A percentile compares a stretch with the other conserved stretches of the same genome.
These are phyloP conservation scores for Pneumocystis murina DNA, from an alignment of 1,139 yeast genomes.

Conservation along the genomic window DNA sequence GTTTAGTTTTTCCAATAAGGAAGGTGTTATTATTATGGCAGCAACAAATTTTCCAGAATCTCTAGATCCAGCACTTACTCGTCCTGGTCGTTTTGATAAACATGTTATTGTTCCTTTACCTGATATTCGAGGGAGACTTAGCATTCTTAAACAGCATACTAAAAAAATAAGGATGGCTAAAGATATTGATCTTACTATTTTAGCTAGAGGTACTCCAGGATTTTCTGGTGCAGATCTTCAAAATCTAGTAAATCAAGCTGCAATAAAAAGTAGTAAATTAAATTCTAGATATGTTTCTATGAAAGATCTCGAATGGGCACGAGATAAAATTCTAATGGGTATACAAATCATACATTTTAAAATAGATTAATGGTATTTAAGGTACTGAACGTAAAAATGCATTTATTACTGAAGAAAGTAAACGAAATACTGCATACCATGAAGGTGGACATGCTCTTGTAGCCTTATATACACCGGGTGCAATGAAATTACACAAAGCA, in stretches of 20 bases:
- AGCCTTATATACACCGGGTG: constrained; percentile 93
- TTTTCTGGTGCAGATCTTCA: constrained; percentile 92
- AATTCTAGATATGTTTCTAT: constrained; percentile 82
- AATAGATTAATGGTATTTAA: not conserved
- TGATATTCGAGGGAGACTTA: constrained; percentile 93
- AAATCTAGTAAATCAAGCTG: constrained; percentile 95
- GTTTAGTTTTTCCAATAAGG: constrained; percentile 16
- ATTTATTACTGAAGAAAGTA: constrained; percentile 91
- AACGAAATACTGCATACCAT: constrained; percentile 90
- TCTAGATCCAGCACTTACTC: constrained; percentile 86
- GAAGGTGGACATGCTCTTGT: constrained; percentile 99
- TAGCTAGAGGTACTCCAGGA: constrained; percentile 97
- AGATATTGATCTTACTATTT: constrained; percentile 70
- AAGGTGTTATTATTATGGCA: constrained; percentile 89
- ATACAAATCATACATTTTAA: not conserved
- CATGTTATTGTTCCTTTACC: constrained; percentile 91
- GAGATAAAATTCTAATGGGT: constrained; percentile 92
- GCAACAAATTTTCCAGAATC: constrained; percentile 98
- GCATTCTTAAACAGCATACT: constrained; percentile 84
- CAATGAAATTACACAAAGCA: constrained; percentile 90
- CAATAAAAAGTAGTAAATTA: constrained; percentile 86
- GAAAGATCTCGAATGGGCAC: constrained; percentile 96
- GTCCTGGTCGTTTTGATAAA: constrained; percentile 98
- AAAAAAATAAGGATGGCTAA: constrained; percentile 72
- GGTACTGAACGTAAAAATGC: constrained; percentile 84